Conservation (phyloP, 2,329 filamentous ascomycete genomes). For the Cladobotryum mycophilum region DNA sequence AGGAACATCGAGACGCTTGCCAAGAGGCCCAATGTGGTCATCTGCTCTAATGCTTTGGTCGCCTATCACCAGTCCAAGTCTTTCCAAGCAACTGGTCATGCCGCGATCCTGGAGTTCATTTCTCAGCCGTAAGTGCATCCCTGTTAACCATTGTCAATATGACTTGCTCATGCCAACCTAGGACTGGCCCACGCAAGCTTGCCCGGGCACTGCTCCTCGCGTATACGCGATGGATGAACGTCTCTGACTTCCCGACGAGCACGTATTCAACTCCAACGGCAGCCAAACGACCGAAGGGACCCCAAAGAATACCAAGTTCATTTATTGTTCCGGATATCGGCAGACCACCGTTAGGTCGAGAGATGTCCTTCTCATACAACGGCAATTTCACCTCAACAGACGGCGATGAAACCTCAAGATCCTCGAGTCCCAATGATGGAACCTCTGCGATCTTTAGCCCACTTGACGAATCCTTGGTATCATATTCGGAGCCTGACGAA, state of each 20-base stretch:
- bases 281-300: slow-evolving; percentile 5
- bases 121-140: slow-evolving; percentile 29
- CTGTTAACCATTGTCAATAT: background rate
- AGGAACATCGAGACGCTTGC: slow-evolving; percentile 3
- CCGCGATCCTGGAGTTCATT: slow-evolving; percentile 29
- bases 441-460: no score
- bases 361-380: background rate
- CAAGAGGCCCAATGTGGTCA: slow-evolving; percentile 22
- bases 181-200: slow-evolving; percentile 31
- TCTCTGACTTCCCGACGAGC: slow-evolving; percentile 4
- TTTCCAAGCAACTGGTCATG: slow-evolving; percentile 14
- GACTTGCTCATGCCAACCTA: slow-evolving; percentile 5
- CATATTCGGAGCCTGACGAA: background rate
- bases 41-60: slow-evolving; percentile 25
- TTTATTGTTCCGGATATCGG: background rate
- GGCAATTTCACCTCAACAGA: no score
- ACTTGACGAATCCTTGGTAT: no score
- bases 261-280: background rate
- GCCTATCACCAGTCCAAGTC: slow-evolving; percentile 20
- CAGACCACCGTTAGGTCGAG: slow-evolving; percentile 1
- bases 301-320: slow-evolving; percentile 2
- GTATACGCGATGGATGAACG: slow-evolving; percentile 19
- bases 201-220: slow-evolving; percentile 23
- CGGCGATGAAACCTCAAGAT: no score
- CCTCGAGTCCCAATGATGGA: no score